These are phyloP conservation scores for Sporothrix globosa DNA, from an alignment of 2,329 filamentous ascomycete genomes.

Conservation along the genomic window DNA sequence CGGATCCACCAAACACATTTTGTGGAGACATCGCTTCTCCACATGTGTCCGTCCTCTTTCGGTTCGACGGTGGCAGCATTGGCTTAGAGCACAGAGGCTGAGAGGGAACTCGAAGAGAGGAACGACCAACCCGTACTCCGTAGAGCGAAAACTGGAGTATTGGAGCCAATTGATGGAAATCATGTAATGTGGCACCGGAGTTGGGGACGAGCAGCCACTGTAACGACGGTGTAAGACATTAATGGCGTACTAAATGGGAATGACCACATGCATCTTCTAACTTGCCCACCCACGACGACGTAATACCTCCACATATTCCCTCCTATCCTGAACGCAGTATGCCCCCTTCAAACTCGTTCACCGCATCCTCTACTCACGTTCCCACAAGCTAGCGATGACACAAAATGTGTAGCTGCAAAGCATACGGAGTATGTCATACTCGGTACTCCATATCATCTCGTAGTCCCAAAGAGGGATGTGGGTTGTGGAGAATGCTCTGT, in stretches of 20 bases:
- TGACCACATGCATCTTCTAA: too few relatives aligned
- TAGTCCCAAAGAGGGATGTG: not conserved
- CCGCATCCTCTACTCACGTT: not conserved
- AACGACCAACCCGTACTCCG: not conserved
- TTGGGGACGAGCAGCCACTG: conserved; percentile 8
- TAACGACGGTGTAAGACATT: conserved; percentile 2
- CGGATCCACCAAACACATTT: not conserved
- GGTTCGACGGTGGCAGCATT: not conserved
- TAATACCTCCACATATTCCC: not conserved
- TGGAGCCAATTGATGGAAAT: conserved; percentile 8
- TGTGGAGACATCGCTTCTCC: not conserved
- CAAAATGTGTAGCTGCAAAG: conserved; percentile 7
- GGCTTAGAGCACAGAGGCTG: too few relatives aligned
- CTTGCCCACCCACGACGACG: not conserved
- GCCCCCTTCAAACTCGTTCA: not conserved
- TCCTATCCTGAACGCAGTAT: too few relatives aligned
- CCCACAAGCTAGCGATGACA: not conserved
- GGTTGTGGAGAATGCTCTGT: too few relatives aligned
- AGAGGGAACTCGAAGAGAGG: too few relatives aligned
- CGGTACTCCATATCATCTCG: not conserved
- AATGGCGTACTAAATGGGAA: conserved; percentile 4
- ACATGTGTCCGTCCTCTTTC: not conserved
- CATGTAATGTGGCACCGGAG: not conserved
- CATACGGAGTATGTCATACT: too few relatives aligned
- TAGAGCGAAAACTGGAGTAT: not conserved